A percentile compares a stretch with the other conserved stretches of the same genome.
These are phyloP conservation scores for Ophiostoma sp. DNA, from an alignment of 2,329 filamentous ascomycete species.

Conservation along the genomic window DNA sequence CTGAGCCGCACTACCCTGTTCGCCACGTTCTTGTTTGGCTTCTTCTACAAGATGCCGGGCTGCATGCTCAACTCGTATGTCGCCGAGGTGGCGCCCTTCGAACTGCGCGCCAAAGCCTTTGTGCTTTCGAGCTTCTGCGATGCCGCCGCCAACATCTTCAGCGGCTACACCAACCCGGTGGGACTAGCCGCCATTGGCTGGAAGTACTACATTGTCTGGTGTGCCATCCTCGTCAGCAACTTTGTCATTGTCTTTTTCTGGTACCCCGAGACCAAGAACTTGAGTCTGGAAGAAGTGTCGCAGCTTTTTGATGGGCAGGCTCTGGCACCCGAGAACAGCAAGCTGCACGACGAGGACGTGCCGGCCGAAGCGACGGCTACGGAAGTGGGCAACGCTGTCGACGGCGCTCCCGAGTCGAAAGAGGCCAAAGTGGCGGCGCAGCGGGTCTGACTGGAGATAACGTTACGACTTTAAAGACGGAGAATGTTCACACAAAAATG, in stretches of 20 bases:
- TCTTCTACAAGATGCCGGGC: constrained; percentile 42
- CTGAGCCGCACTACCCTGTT: constrained; percentile 24
- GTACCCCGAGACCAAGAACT: constrained; percentile 29
- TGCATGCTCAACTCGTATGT: constrained; percentile 35
- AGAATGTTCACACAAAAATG: background rate
- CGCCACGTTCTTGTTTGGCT: constrained; percentile 24
- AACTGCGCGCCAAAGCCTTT: constrained; percentile 29
- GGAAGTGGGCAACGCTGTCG: background rate
- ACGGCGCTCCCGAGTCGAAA: background rate
- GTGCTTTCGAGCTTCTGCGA: constrained; percentile 24
- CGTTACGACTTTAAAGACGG: background rate
- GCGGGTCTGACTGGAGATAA: background rate
- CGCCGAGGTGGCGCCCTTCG: constrained; percentile 27
- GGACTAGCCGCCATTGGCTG: constrained; percentile 30
- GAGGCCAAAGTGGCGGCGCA: background rate
- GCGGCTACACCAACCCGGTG: constrained; percentile 29
- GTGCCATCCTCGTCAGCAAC: constrained; percentile 26
- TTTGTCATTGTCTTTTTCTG: constrained; percentile 34
- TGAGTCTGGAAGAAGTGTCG: constrained; percentile 42
- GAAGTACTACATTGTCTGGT: constrained; percentile 32
- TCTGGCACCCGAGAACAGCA: background rate
- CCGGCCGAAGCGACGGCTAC: background rate
- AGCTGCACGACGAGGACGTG: background rate
- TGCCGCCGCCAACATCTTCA: constrained; percentile 28
- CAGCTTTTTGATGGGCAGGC: constrained; percentile 47